These are phyloP conservation scores for Mangifera indica DNA, from an alignment of 345 rosid genomes.

Conservation along the genomic window DNA sequence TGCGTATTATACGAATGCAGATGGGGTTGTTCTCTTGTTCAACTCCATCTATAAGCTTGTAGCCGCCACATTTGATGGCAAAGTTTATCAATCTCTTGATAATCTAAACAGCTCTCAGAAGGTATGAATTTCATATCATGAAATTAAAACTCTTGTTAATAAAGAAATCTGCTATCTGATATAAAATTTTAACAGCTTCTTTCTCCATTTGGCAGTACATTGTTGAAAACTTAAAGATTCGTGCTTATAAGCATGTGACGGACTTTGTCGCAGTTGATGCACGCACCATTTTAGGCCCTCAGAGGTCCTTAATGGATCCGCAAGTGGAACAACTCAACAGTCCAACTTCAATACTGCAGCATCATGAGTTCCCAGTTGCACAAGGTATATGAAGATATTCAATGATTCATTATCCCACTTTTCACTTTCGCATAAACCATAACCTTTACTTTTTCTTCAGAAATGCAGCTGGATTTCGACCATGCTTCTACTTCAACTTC, in stretches of 20 bases:
- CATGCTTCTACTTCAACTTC: constrained; percentile 27
- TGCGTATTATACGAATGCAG: constrained; percentile 29
- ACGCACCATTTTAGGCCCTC: constrained; percentile 21
- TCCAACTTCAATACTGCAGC: constrained; percentile 28
- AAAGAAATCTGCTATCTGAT: not conserved
- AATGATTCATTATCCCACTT: too few species aligned
- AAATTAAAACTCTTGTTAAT: not conserved
- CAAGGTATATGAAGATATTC: constrained; percentile 42
- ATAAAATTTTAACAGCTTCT: constrained; percentile 4
- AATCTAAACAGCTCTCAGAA: constrained; percentile 33
- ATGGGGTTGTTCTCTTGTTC: constrained; percentile 39
- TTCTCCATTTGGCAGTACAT: constrained; percentile 27
- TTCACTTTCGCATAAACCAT: not conserved
- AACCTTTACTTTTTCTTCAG: constrained; percentile 6
- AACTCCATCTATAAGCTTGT: constrained; percentile 47
- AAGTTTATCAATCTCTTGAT: constrained; percentile 25
- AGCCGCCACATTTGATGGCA: constrained; percentile 42
- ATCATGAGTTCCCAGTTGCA: constrained; percentile 28
- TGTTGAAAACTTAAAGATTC: constrained; percentile 42
- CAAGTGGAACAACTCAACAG: constrained; percentile 29
- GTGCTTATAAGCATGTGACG: constrained; percentile 43
- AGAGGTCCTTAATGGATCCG: constrained; percentile 32
- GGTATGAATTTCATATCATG: constrained; percentile 30
- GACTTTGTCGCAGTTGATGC: constrained; percentile 25
- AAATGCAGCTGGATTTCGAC: constrained; percentile 26